Evolutionary conservation across 495 filamentous ascomycete species (phyloP).

Genomic region (Paragyromitra xinjiangensis): DNA sequence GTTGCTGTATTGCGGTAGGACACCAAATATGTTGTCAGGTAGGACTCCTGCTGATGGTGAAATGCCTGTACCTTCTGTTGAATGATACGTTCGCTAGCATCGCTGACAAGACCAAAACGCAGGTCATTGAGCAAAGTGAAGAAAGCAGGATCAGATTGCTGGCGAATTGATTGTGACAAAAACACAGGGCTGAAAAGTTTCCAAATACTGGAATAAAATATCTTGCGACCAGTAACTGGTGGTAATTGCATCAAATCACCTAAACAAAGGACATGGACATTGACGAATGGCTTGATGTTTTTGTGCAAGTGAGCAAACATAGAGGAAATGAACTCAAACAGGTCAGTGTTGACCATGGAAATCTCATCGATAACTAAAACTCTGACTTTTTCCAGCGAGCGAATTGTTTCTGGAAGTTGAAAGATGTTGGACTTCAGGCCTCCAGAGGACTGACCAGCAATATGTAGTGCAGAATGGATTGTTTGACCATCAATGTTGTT

Average conservation of each 20-base stretch:
- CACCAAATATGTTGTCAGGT: background rate
- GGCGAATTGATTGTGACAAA: background rate
- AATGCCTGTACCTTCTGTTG: background rate
- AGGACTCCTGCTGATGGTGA: background rate
- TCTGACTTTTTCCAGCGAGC: background rate
- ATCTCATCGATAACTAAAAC: constrained; percentile 10
- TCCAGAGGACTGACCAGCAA: background rate
- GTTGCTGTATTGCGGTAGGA: background rate
- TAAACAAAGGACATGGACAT: constrained; percentile 5
- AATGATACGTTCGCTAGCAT: background rate
- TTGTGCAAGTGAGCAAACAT: constrained; percentile 6
- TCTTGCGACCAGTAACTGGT: background rate
- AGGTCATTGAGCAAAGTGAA: background rate
- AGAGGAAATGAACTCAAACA: constrained; percentile 10
- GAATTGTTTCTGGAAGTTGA: background rate
- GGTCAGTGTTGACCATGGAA: constrained; percentile 5
- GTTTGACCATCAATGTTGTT: background rate
- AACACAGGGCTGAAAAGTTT: background rate
- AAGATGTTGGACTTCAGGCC: background rate
- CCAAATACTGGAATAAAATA: background rate
- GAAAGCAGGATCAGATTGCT: background rate
- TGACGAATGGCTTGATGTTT: background rate
- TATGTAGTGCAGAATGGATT: background rate
- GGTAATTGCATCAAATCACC: constrained; percentile 8
- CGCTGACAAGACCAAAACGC: background rate